Conservation (phyloP, 164 flowering plant genomes). For the Amborella trichopoda region DNA sequence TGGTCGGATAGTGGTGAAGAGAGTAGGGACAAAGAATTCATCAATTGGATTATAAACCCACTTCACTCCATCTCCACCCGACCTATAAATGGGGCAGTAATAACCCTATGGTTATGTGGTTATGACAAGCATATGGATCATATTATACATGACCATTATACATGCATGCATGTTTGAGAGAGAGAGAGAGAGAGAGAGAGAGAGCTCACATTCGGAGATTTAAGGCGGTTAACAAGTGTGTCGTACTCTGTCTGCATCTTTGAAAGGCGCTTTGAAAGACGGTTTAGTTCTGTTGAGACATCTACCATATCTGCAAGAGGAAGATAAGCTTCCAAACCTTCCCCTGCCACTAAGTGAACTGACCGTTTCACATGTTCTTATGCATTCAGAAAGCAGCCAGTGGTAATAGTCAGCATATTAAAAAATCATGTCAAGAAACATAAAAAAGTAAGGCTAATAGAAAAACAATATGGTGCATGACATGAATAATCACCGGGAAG, state of each 20-base stretch:
- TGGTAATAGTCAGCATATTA: no score
- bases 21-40: no score
- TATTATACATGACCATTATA: no score
- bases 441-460: not conserved
- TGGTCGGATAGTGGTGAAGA: no score
- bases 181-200: not conserved
- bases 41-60: no score
- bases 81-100: no score
- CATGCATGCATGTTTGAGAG: not conserved
- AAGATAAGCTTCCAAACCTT: slow-evolving; percentile 90
- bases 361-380: slow-evolving; percentile 75
- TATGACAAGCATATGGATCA: not conserved
- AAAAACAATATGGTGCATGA: no score
- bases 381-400: no score
- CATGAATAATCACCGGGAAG: slow-evolving; percentile 83
- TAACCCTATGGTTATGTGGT: not conserved
- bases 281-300: slow-evolving; percentile 72
- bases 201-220: slow-evolving; percentile 46
- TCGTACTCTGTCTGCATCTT: slow-evolving; percentile 81
- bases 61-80: no score
- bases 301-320: slow-evolving; percentile 95
- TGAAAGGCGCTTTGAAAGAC: slow-evolving; percentile 73
- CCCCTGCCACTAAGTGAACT: slow-evolving; percentile 85
- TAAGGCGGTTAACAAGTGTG: slow-evolving; percentile 59
- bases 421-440: not conserved